Evolutionary conservation across 169 alveolate genomes (phyloP), one percentile per base, ranked within the genome.

Genomic region (Plasmodium yoelii): DNA sequence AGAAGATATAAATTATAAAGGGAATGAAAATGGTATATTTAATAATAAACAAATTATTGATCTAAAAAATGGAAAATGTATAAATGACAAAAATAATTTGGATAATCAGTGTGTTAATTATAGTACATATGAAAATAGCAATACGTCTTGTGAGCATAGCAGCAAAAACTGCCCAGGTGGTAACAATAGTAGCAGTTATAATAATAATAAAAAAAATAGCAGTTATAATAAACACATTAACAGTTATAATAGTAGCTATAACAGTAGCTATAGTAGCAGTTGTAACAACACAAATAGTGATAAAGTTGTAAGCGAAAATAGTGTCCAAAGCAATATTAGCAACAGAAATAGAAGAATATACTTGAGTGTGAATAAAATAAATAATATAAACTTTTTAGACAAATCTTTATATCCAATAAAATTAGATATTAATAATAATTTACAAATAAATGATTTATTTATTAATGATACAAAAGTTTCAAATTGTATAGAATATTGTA

Each of bases 391-490:
- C 42, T 77, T 77, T 42, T 42, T 77, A 8, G 65, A 77, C 34
- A 34, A 47, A n/a, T 12, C 49, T 34, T 12, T 68, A 56, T 77
- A 77, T 24, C 88, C 88, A 0, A 12, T 77, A 13, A 77, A 77
- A 46, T 42, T 77, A 28, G 63, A 64, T 44, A 56, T 77, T 19
- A 10, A 15, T 2, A 24, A 77, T 68, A 64, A 68, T 56, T 39
- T 77, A 44, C 13, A 77, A 57, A 47, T 77, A 10, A 77, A 63
- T 51, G 88, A 77, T 5, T 63, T 77, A 4, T 44, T 77, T 15
- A 64, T 63, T 24, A 64, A 39, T 44, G 88, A 77, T 56, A 22
- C 57, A 22, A 19, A 55, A 24, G 47, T 63, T 22, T 55, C 77
- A 12, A 67, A 77, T 68, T 2, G 49, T 18, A 61, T 77, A 2